Evolutionary conservation across 1,284 basidiomycete genomes (phyloP), one percentile per base, ranked within the genome.

Genomic region (Cutaneotrichosporon dermatis): DNA sequence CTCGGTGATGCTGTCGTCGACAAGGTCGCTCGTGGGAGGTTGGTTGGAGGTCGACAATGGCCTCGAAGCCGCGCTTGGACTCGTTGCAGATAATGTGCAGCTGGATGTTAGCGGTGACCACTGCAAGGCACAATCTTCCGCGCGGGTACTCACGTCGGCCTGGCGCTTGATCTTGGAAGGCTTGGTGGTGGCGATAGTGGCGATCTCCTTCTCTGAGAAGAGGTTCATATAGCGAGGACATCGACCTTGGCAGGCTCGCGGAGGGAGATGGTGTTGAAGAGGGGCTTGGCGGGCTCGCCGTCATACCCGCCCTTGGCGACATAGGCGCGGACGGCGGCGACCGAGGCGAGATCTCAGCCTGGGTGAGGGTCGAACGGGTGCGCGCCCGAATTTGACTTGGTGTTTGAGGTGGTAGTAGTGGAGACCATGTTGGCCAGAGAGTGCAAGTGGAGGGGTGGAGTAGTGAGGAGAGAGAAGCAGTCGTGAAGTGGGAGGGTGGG

Each of bases 311-410:
- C 61, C 54, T 64, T 68, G 44, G 60, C 60, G 41, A 73, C 49
- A 55, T 70, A 67, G 5, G 66, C 60, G 45, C 72, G 69, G 57
- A 78, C 67, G 39, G 74, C 68, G 13, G 61, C 63, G 55, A 73
- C 74, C 4, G 73, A 67, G n/a, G 57, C 39, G 9, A 52, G 65
- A 79, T 77, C 71, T 80, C 79, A 4, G 39, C 58, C 8, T 70
- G 57, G 12, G 72, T 69, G 48, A 80, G 79, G 77, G 63, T 81
- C 80, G 56, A 80, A 74, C 12, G 80, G 80, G 67, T 81, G 80
- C 15, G 69, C 68, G 40, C 51, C 36, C 4, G 58, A 35, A 41
- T 40, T 48, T 25, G 58, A 52, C 50, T 60, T 59, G 37, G 54
- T 55, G 13, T 45, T 45, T 39, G 41, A 6, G 34, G 41, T 9